Evolutionary conservation across 176 grass and related monocot species (phyloP).

Genomic region (Musa acuminata): DNA sequence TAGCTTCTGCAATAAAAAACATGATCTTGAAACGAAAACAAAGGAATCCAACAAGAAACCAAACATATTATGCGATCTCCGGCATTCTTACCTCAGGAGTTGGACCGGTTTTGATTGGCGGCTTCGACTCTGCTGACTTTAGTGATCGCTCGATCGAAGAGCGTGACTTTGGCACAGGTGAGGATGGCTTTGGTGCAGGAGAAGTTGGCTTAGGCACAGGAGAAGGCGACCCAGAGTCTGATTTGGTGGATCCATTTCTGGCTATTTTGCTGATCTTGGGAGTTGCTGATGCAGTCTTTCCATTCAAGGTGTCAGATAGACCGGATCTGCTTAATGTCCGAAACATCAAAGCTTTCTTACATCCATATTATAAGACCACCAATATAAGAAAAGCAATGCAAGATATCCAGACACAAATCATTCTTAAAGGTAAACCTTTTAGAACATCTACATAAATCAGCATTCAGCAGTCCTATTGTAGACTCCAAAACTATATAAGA

Average conservation of each 20-base stretch:
- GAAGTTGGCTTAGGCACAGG: background rate
- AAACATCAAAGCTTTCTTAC: slow-evolving; percentile 18
- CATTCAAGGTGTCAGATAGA: slow-evolving; percentile 48
- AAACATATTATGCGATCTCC: background rate
- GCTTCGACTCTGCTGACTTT: slow-evolving; percentile 59
- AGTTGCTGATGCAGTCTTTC: slow-evolving; percentile 39
- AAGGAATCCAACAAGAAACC: background rate
- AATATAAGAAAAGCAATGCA: background rate
- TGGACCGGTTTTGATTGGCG: slow-evolving; percentile 50
- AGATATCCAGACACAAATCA: background rate
- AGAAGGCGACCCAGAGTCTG: slow-evolving; percentile 4
- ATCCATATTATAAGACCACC: background rate
- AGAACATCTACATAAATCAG: background rate
- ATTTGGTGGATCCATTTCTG: slow-evolving; percentile 5
- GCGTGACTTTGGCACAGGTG: slow-evolving; percentile 33
- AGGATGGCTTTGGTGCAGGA: slow-evolving; percentile 53
- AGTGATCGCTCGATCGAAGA: slow-evolving; percentile 69
- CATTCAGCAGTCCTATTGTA: background rate
- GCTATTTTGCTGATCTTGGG: background rate
- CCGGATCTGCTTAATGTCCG: slow-evolving; percentile 55
- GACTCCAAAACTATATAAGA: background rate
- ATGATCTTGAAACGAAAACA: background rate
- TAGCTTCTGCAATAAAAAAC: slow-evolving; percentile 49
- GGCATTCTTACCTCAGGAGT: slow-evolving; percentile 60
- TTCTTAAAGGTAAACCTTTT: background rate